A percentile compares a stretch with the other conserved stretches of the same genome.
Conservation (phyloP, 768 basidiomycete species). For the Termitomyces sp. region DNA sequence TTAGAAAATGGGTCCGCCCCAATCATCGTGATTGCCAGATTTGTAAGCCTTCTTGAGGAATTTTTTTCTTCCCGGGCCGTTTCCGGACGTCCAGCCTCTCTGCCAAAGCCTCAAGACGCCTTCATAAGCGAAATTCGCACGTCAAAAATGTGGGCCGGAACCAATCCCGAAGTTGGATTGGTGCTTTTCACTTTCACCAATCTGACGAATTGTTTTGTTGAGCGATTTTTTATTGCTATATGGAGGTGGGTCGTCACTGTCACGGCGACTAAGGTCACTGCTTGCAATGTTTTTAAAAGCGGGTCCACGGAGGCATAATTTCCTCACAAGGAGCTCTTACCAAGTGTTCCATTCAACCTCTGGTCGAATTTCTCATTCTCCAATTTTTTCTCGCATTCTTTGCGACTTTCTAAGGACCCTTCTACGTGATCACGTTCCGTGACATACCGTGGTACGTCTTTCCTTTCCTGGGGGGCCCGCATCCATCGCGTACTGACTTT, state of each 20-base stretch:
- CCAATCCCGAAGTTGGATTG: conserved; percentile 22
- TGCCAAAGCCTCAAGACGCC: conserved; percentile 1
- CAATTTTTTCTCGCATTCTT: not conserved
- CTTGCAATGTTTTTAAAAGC: conserved; percentile 14
- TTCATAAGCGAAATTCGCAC: conserved; percentile 12
- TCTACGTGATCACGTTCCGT: conserved; percentile 14
- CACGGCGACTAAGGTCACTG: conserved; percentile 10
- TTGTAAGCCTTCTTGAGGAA: conserved; percentile 10
- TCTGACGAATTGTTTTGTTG: conserved; percentile 12
- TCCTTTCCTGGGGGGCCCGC: conserved; percentile 9
- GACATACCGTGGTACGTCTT: conserved; percentile 11
- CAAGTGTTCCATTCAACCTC: conserved; percentile 5
- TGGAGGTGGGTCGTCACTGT: conserved; percentile 12
- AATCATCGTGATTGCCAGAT: conserved; percentile 14
- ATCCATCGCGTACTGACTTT: conserved; percentile 10
- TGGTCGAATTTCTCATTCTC: not conserved
- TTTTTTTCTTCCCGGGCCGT: conserved; percentile 2
- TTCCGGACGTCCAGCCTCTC: conserved; percentile 3
- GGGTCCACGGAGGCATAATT: not conserved
- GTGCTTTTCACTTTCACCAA: conserved; percentile 14
- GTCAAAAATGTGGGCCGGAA: conserved; percentile 22
- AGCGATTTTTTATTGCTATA: conserved; percentile 8
- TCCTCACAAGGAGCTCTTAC: conserved; percentile 12
- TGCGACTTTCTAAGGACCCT: not conserved
- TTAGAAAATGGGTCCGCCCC: conserved; percentile 18